Evolutionary conservation across 1,284 basidiomycete genomes (phyloP), one percentile per base, ranked within the genome.

Genomic region (Cryptococcus jaspeensis): DNA sequence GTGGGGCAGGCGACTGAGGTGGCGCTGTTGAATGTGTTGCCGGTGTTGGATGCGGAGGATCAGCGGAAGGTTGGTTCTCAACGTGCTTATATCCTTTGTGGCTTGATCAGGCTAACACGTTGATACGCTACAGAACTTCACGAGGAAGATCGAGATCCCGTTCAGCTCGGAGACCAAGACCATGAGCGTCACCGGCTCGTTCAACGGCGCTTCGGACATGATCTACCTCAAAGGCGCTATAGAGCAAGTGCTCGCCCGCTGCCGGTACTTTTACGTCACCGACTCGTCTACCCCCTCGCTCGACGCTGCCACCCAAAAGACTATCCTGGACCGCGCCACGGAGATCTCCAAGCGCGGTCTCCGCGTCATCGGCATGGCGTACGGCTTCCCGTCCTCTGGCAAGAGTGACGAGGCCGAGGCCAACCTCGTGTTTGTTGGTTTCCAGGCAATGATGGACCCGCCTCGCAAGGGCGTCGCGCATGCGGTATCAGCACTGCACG

Each of bases 381-480:
- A 88, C 61, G 92, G 92, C 0, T 87, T 84, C 64, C 85, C 87
- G 1, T 78, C 82, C 11, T 83, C 76, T 0, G 54, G 63, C 45
- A 70, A 73, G 16, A 62, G 69, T 28, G 63, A 65, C 13, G 80
- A 82, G 67, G 77, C 79, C 32, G 67, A 55, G 25, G 50, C 55
- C 4, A 58, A 65, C 41, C 81, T 97, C 20, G 83, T 94, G 1
- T 98, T 99, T 73, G 88, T 85, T 3, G 95, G 94, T 0, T 92
- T 96, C 78, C 87, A 92, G 72, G 93, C 90, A 3, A 98, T 98
- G 92, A 82, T 89, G 58, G 95, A 98, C 74, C 95, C 95, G 2
- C 95, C 95, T 0, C 82, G 95, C 44, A 87, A 88, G 63, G 94
- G 93, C 23, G 93, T 98, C n/a, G 87, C 87, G 2, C 89, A 92